Evolutionary conservation across 176 grass and related monocot species (phyloP).

Genomic region (Aegilops sharonensis): DNA sequence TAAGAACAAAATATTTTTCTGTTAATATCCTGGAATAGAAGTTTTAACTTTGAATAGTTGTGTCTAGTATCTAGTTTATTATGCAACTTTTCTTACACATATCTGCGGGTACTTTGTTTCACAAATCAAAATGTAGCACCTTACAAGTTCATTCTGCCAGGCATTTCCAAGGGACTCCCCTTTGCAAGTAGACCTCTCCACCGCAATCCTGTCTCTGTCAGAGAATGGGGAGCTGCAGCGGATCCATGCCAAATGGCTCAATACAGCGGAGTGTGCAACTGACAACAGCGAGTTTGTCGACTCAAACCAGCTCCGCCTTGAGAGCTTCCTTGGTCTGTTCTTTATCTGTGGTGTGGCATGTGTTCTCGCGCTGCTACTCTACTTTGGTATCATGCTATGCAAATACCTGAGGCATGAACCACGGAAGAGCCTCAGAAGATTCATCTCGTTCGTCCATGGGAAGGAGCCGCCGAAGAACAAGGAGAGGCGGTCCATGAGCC

Average conservation of each 20-base stretch:
- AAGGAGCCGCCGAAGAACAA: conserved; percentile 33
- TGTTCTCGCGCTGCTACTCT: conserved; percentile 51
- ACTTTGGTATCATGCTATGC: conserved; percentile 52
- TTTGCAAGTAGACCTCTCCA: conserved; percentile 79
- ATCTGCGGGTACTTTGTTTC: not conserved
- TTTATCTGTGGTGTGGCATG: conserved; percentile 74
- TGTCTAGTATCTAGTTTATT: not conserved
- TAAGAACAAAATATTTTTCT: not conserved
- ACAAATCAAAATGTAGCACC: not conserved
- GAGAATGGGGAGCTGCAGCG: conserved; percentile 89
- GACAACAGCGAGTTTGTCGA: conserved; percentile 52
- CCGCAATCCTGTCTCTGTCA: conserved; percentile 71
- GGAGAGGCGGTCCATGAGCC: conserved; percentile 15
- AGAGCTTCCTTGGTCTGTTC: conserved; percentile 85
- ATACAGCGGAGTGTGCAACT: conserved; percentile 28
- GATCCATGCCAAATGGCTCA: conserved; percentile 91
- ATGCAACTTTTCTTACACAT: conserved; percentile 6
- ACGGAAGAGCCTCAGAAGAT: conserved; percentile 23
- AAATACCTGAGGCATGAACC: conserved; percentile 37
- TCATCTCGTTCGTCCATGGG: conserved; percentile 61
- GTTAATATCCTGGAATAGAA: not conserved
- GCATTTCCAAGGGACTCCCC: conserved; percentile 85
- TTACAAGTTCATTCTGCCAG: conserved; percentile 49
- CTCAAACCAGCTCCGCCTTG: conserved; percentile 63
- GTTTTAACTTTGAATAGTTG: not conserved